Conservation (phyloP, 2,329 filamentous ascomycete species). For the Phaeosphaeriaceae sp. region DNA sequence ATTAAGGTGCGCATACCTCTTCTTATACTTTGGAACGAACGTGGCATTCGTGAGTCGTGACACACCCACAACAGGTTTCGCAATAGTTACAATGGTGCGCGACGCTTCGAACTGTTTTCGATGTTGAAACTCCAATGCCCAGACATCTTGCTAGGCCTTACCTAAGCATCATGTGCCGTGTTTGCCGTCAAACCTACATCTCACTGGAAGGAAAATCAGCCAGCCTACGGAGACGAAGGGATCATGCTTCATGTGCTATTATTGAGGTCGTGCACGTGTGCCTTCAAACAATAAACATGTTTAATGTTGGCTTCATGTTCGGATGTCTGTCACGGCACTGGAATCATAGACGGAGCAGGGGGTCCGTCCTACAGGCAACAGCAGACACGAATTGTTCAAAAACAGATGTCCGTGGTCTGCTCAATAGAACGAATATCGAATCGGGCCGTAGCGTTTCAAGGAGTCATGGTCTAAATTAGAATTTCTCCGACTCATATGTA, state of each 20-base stretch:
- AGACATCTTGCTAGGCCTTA: conserved; percentile 11
- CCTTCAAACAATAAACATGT: background rate
- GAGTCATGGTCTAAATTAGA: background rate
- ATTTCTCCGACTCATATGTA: background rate
- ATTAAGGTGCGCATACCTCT: conserved; percentile 19
- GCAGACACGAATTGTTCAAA: too few species aligned
- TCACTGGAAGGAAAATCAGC: background rate
- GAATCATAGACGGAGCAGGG: too few species aligned
- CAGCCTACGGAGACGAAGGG: too few species aligned
- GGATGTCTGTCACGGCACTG: too few species aligned
- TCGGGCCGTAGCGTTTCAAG: background rate
- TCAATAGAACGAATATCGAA: too few species aligned
- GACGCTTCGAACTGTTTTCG: conserved; percentile 1
- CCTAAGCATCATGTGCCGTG: conserved; percentile 27
- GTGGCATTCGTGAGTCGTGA: conserved; percentile 36
- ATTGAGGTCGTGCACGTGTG: background rate
- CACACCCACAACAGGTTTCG: background rate
- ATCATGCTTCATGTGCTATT: background rate
- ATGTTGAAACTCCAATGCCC: conserved; percentile 14
- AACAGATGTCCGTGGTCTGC: too few species aligned
- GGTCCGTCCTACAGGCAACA: too few species aligned
- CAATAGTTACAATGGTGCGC: background rate
- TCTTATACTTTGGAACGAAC: conserved; percentile 22
- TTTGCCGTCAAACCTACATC: conserved; percentile 11
- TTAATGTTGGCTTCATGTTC: too few species aligned